Evolutionary conservation across 1,139 yeast genomes (phyloP), one percentile per base, ranked within the genome.

Genomic region (Lodderomyces parapsilosis): DNA sequence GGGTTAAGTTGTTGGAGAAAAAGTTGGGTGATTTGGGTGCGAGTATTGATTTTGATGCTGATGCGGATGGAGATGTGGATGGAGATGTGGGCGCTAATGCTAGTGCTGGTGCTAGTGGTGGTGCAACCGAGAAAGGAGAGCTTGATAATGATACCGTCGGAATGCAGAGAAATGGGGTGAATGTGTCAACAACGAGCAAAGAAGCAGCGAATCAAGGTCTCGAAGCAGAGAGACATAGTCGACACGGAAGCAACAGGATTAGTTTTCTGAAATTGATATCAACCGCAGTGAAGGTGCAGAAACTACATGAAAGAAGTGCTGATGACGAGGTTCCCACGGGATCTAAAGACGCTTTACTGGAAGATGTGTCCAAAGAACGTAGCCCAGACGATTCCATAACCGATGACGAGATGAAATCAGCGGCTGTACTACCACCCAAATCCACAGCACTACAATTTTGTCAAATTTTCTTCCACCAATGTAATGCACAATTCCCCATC

Each of bases 401-500:
- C 14, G 22, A 18, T 6, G 32, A 32, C 13, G 32, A 30, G 10
- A 18, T 34, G 8, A 31, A 66, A 4, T 59, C 61, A 8, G 76
- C 82, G 0, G 82, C 83, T 0, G 58, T 69, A 36, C 60, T 90
- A 28, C 96, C 96, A 0, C 77, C 88, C 0, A 86, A 86, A 54
- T 65, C 68, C 18, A 78, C 81, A 15, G 96, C 96, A 0, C 80
- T 85, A 53, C 73, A 74, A 43, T 75, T 86, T 42, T 57, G 89
- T n/a, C 74, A 78, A 40, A 71, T 80, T 2, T 89, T 76, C 60
- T 90, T 90, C 57, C 79, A 87, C 18, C 93, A 86, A 53, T 79
- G 93, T 14, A 89, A 89, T 57, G 71, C 95, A 2, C 96, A 88
- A 59, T 58, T 86, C 32, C 96, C 96, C 0, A 73, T 89, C 4